Percentiles rank a stretch among this genome's conserved stretches.
These are phyloP conservation scores for Hortiboletus flavorubellus DNA, from an alignment of 768 basidiomycete species.

Conservation along the genomic window DNA sequence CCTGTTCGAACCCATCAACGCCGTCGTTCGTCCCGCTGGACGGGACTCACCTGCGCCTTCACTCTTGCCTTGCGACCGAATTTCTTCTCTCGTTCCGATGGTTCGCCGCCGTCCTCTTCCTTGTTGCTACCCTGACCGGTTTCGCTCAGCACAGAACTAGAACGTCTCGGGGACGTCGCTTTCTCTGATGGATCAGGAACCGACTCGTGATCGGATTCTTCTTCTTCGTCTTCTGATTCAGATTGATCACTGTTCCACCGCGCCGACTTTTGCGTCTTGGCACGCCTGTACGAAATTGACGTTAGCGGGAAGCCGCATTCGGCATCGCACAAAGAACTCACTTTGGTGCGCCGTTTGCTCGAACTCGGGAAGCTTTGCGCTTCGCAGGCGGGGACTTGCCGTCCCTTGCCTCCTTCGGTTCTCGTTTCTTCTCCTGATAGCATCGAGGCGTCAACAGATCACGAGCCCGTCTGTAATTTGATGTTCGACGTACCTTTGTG, in stretches of 20 bases:
- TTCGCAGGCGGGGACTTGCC: constrained; percentile 48
- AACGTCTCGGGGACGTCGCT: constrained; percentile 20
- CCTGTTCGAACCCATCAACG: constrained; percentile 19
- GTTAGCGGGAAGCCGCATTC: constrained; percentile 7
- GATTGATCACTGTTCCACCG: constrained; percentile 34
- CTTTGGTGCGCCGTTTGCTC: constrained; percentile 28
- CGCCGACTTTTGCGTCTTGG: constrained; percentile 27
- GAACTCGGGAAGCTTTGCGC: constrained; percentile 46
- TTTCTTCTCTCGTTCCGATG: constrained; percentile 33
- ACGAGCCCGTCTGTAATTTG: background rate
- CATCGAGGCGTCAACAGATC: constrained; percentile 1
- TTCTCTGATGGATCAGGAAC: constrained; percentile 41
- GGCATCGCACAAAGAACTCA: constrained; percentile 8
- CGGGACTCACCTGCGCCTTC: constrained; percentile 37
- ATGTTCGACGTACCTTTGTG: constrained; percentile 26
- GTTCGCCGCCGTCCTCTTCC: constrained; percentile 27
- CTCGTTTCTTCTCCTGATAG: constrained; percentile 38
- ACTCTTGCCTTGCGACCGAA: constrained; percentile 39
- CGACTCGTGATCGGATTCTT: constrained; percentile 21
- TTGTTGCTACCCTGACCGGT: constrained; percentile 29
- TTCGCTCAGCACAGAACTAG: constrained; percentile 41
- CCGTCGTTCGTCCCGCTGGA: background rate
- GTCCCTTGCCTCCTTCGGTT: constrained; percentile 44
- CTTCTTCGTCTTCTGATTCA: constrained; percentile 30
- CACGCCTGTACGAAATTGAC: constrained; percentile 17